Base-by-base conservation (phyloP, 1,284 basidiomycete species). In the Neonothopanus nambi region DNA sequence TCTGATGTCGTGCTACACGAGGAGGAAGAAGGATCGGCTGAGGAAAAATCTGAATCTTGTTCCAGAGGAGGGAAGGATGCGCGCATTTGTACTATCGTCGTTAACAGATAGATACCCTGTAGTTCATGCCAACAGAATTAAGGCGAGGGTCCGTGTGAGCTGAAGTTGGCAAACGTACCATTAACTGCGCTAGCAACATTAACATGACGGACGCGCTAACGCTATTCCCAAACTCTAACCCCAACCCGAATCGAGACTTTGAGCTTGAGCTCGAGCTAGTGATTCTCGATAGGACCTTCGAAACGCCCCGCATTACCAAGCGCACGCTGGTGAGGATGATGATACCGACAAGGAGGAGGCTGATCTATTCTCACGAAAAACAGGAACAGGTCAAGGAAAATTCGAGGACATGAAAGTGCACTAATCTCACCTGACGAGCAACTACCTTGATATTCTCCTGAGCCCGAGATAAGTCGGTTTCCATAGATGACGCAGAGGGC, bases 71-170 rank as follows among this genome's bases (percentile, higher is more conserved):
- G 89, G 65, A 91, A 91, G 5, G 85, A 84, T 17, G 84, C 83
- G 40, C 89, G 85, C 38, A 91, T 73, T 66, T 91, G 89, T 15
- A 91, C 82, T 44, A 91, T 72, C 0, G 88, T 91, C 1, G 87
- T 84, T 21, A 91, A 78, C 36, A 91, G 78, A 62, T 91, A 91
- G 51, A 87, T 87, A 13, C 85, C 86, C 89, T 91, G 49, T 46
- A 37, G 18, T 21, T n/a, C n/a, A 21, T 20, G 11, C 26, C 26
- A 3, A 33, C 13, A 3, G 30, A 33, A 33, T 33, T n/a, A n/a
- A n/a, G n/a, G n/a, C n/a, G 30, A 33, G 30, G 26, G 30, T 24
- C 49, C 28, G 39, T 21, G 26, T 5, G 26, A 50, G 7, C 33
- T 15, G 37, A 20, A 42, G 43, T 50, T 39, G 48, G 48, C 11